Percentiles rank a stretch among this genome's conserved stretches.
phyloP scores from a whole-genome alignment of 306 rosid species.

The Castanospermum australe region DNA sequence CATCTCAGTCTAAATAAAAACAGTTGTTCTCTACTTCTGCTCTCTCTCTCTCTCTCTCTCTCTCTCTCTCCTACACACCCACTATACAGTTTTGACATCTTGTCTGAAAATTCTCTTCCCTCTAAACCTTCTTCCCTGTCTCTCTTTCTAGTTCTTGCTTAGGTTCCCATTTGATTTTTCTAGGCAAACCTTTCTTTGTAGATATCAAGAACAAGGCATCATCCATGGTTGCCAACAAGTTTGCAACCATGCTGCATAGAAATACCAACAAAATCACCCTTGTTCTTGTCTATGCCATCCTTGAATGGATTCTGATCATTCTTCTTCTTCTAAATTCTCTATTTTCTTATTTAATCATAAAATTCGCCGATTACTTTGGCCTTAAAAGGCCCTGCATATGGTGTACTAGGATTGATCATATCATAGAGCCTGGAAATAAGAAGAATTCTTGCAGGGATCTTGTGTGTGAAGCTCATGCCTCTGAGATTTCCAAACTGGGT shows the following conservation, averaged over 20 bases:
- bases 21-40: constrained; percentile 34
- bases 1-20: constrained; percentile 47
- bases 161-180: constrained; percentile 22
- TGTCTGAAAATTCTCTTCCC: constrained; percentile 38
- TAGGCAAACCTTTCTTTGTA: constrained; percentile 40
- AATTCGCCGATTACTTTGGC: constrained; percentile 84
- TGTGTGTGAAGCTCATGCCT: constrained; percentile 80
- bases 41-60: constrained; percentile 20
- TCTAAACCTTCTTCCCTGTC: not conserved
- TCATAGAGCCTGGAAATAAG: constrained; percentile 55
- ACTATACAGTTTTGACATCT: constrained; percentile 35
- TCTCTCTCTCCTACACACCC: constrained; percentile 19
- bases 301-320: constrained; percentile 83
- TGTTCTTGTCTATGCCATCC: constrained; percentile 72
- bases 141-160: not conserved
- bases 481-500: constrained; percentile 72
- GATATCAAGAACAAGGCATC: constrained; percentile 48
- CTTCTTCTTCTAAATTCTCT: constrained; percentile 83
- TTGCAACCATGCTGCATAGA: constrained; percentile 78
- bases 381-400: constrained; percentile 84
- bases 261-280: constrained; percentile 85
- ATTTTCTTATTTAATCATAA: constrained; percentile 71
- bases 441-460: constrained; percentile 63
- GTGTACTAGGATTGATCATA: constrained; percentile 87
- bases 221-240: constrained; percentile 92